A percentile compares a stretch with the other conserved stretches of the same genome.
Evolutionary conservation across 2,329 filamentous ascomycete genomes (phyloP).

Genomic region (Diaporthe longicolla): DNA sequence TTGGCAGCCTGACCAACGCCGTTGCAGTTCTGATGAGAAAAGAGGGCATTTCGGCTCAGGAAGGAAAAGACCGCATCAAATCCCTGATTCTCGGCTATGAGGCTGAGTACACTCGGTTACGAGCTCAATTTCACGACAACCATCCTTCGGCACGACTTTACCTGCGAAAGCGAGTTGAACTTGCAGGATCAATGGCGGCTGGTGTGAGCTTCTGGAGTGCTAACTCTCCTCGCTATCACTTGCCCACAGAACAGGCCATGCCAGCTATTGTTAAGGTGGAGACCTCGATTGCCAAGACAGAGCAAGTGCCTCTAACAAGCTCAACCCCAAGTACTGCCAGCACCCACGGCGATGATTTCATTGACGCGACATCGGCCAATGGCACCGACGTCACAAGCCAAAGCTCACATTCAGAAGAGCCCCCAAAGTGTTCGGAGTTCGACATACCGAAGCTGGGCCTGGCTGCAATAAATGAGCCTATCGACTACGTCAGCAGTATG

Average conservation of each 20-base stretch:
- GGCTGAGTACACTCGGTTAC: slow-evolving; percentile 11
- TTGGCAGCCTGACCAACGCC: not conserved
- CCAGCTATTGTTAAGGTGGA: not conserved
- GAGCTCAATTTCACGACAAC: not conserved
- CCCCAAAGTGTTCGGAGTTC: not conserved
- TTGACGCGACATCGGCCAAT: slow-evolving; percentile 9
- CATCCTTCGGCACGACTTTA: not conserved
- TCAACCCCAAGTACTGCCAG: not conserved
- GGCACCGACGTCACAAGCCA: slow-evolving; percentile 13
- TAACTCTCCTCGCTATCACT: slow-evolving; percentile 13
- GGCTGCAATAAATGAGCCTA: slow-evolving; percentile 10
- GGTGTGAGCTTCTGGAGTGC: slow-evolving; percentile 20
- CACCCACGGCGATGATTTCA: not conserved
- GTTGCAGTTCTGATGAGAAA: slow-evolving; percentile 4
- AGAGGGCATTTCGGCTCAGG: not conserved
- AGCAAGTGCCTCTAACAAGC: not conserved
- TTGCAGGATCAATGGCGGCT: not conserved
- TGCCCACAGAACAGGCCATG: not conserved
- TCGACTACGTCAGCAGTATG: slow-evolving; percentile 13
- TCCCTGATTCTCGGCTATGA: not conserved
- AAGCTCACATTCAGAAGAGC: slow-evolving; percentile 6
- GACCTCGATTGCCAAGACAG: not conserved
- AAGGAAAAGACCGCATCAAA: not conserved
- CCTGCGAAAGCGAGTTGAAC: not conserved
- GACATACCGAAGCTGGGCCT: not conserved